phyloP scores from a whole-genome alignment of 495 filamentous ascomycete species.

The Physcia stellaris region DNA sequence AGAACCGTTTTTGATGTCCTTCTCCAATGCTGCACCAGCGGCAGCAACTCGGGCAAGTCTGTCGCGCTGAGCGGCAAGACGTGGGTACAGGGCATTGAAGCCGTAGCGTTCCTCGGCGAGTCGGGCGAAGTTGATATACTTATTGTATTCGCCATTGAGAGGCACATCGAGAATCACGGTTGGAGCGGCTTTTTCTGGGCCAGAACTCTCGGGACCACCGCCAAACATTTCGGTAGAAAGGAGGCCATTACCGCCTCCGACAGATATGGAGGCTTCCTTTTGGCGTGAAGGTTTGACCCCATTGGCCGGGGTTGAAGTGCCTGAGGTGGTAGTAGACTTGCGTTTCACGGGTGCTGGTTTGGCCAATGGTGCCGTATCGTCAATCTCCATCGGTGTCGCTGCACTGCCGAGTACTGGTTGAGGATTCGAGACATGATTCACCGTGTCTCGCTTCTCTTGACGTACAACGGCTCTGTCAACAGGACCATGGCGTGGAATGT shows the following conservation, averaged over 20 bases:
- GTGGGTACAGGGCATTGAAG: conserved; percentile 83
- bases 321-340: conserved; percentile 25
- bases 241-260: conserved; percentile 55
- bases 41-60: conserved; percentile 72
- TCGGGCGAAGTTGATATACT: conserved; percentile 89
- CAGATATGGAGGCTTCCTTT: conserved; percentile 37
- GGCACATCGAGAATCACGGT: conserved; percentile 78
- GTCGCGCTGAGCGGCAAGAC: conserved; percentile 70
- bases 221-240: conserved; percentile 50
- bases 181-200: conserved; percentile 45
- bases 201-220: conserved; percentile 24
- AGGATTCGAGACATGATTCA: not conserved
- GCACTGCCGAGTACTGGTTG: not conserved
- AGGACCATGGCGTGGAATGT: not conserved
- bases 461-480: too few relatives aligned
- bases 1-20: conserved; percentile 33
- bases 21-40: conserved; percentile 68
- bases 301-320: conserved; percentile 40
- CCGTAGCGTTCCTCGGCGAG: conserved; percentile 88
- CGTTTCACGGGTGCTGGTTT: conserved; percentile 19
- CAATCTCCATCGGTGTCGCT: conserved; percentile 3
- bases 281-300: conserved; percentile 43
- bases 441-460: too few relatives aligned
- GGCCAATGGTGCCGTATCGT: not conserved
- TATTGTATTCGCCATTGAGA: conserved; percentile 64